Percentiles rank a stretch among this genome's conserved stretches.
phyloP scores from a whole-genome alignment of 106 monocot genomes.

The Apostasia ramifera region DNA sequence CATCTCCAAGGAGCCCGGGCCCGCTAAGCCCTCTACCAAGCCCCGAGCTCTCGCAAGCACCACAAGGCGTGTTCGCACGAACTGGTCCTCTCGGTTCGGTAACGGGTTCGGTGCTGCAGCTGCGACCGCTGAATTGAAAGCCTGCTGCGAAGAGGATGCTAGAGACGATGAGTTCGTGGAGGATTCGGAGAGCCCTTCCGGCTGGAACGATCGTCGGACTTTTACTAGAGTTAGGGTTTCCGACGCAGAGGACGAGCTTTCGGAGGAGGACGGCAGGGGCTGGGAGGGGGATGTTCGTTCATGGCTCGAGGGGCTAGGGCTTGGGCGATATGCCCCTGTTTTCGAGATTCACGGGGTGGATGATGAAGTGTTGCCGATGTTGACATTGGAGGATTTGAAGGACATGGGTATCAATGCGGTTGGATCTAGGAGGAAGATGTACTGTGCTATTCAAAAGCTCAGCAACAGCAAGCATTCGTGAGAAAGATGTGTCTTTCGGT shows the following conservation, averaged over 20 bases:
- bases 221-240: conserved; percentile 22
- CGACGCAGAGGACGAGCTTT: conserved; percentile 13
- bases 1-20: not conserved
- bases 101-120: not conserved
- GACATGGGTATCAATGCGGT: conserved; percentile 96
- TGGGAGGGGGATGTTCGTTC: conserved; percentile 22
- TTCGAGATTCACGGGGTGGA: conserved; percentile 97
- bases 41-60: not conserved
- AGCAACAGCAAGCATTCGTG: conserved; percentile 20
- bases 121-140: not conserved
- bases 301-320: conserved; percentile 48
- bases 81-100: not conserved
- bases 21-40: not conserved
- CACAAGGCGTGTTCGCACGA: not conserved
- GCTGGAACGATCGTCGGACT: not conserved
- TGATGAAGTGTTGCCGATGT: conserved; percentile 68
- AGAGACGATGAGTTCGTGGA: conserved; percentile 6
- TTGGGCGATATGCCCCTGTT: conserved; percentile 57
- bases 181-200: conserved; percentile 2
- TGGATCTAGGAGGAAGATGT: conserved; percentile 85
- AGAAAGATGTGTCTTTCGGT: not conserved
- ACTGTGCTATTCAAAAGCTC: conserved; percentile 79
- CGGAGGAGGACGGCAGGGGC: conserved; percentile 12
- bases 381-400: conserved; percentile 82
- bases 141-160: conserved; percentile 3